These are phyloP conservation scores for Trichoderma brevicompactum DNA, from an alignment of 2,329 filamentous ascomycete genomes.

Conservation along the genomic window DNA sequence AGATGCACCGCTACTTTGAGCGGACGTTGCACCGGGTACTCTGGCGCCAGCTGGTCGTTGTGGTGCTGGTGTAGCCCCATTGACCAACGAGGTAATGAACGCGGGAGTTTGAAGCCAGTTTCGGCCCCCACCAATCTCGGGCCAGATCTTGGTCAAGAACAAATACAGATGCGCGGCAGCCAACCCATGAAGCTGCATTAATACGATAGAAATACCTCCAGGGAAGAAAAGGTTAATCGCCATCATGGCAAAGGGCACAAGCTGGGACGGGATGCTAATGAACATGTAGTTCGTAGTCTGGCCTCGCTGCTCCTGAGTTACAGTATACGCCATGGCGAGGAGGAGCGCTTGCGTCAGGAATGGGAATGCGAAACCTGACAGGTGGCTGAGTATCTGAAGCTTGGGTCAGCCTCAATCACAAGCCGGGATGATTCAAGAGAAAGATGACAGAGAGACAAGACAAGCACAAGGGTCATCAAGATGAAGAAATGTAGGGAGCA, in stretches of 20 bases:
- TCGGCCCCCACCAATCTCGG: constrained; percentile 80
- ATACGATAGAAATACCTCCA: constrained; percentile 58
- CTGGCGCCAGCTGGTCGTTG: constrained; percentile 15
- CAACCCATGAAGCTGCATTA: constrained; percentile 75
- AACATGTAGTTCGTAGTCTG: constrained; percentile 78
- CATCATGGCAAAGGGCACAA: constrained; percentile 80
- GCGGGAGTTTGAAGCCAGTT: constrained; percentile 76
- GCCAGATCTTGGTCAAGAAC: constrained; percentile 86
- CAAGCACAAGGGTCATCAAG: constrained; percentile 4
- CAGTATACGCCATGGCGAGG: constrained; percentile 81
- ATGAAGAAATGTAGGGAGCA: constrained; percentile 63
- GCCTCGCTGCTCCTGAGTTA: constrained; percentile 81
- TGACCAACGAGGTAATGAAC: constrained; percentile 64
- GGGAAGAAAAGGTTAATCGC: constrained; percentile 70
- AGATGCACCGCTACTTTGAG: constrained; percentile 48
- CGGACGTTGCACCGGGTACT: constrained; percentile 42
- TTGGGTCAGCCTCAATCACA: constrained; percentile 32
- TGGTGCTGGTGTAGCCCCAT: constrained; percentile 4
- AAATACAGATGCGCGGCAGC: constrained; percentile 88
- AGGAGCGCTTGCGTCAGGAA: constrained; percentile 69
- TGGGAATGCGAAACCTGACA: constrained; percentile 40
- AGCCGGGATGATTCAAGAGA: background rate
- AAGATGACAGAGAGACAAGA: background rate
- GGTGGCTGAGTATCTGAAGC: constrained; percentile 40
- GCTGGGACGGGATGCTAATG: constrained; percentile 79